Conservation (phyloP, 2,329 filamentous ascomycete genomes). For the Diaporthe batatas region DNA sequence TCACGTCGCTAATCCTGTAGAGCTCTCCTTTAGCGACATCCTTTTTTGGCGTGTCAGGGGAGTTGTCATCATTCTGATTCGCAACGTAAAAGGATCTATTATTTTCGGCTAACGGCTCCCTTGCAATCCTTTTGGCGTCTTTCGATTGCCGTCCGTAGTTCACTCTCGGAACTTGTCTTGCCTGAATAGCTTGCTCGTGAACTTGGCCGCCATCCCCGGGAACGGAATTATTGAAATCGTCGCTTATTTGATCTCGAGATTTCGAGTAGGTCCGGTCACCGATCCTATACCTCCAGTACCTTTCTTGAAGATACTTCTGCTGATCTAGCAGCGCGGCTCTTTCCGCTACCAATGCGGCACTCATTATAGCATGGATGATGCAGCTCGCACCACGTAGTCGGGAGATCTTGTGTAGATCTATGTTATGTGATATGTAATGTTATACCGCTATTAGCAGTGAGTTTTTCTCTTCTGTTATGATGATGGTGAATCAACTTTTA, state of each 20-base stretch:
- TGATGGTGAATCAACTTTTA: neutral
- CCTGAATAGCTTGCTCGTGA: neutral
- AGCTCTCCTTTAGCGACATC: neutral
- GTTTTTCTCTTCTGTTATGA: neutral
- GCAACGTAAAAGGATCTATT: neutral
- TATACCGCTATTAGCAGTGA: neutral
- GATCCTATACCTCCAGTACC: neutral
- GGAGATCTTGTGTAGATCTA: too few relatives aligned
- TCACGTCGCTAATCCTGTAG: neutral
- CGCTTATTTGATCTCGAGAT: neutral
- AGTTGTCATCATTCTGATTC: too few relatives aligned
- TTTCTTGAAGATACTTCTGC: neutral
- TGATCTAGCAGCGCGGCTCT: neutral
- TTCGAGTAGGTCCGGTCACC: neutral
- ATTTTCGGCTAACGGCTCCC: neutral
- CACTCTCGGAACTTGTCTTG: neutral
- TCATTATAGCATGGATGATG: too few relatives aligned
- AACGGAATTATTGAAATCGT: too few relatives aligned
- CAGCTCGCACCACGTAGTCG: too few relatives aligned
- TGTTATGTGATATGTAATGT: too few relatives aligned
- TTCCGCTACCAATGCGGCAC: accelerated
- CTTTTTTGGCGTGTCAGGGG: too few relatives aligned
- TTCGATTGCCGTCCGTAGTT: neutral
- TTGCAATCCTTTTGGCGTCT: too few relatives aligned
- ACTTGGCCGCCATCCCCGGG: too few relatives aligned